Conservation (phyloP, 805 yeast species). For the Barnettozyma sp. region DNA sequence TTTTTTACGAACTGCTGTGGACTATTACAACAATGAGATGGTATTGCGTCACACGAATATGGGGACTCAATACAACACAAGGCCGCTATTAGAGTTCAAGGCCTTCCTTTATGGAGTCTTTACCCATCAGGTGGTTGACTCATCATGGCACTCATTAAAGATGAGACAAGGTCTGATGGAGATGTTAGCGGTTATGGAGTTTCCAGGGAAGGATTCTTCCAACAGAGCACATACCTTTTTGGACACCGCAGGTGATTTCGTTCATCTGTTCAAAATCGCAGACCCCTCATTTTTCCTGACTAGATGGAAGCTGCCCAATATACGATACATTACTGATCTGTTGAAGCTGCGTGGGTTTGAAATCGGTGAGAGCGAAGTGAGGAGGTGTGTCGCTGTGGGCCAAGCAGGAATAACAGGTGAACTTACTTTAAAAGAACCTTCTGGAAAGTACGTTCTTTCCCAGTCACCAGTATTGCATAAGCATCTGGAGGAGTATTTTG, state of each 20-base stretch:
- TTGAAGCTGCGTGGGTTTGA: slow-evolving; percentile 32
- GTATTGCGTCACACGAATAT: too few relatives aligned
- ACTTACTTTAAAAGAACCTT: slow-evolving; percentile 15
- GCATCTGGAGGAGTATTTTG: slow-evolving; percentile 38
- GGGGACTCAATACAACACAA: slow-evolving; percentile 4
- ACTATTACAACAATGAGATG: slow-evolving; percentile 30
- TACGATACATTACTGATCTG: slow-evolving; percentile 36
- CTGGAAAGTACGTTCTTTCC: slow-evolving; percentile 8
- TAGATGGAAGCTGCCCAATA: slow-evolving; percentile 37
- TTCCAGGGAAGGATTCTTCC: slow-evolving; percentile 35
- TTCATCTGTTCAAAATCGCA: slow-evolving; percentile 36
- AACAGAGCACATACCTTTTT: slow-evolving; percentile 45
- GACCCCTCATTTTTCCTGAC: slow-evolving; percentile 20
- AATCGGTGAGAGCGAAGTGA: slow-evolving; percentile 30
- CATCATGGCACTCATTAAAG: slow-evolving; percentile 60
- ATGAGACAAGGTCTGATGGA: slow-evolving; percentile 48
- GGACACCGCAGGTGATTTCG: slow-evolving; percentile 61
- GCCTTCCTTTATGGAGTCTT: slow-evolving; percentile 54
- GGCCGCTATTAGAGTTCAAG: slow-evolving; percentile 32
- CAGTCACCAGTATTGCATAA: slow-evolving; percentile 40
- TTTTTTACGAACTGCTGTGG: slow-evolving; percentile 41
- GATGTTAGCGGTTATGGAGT: slow-evolving; percentile 46
- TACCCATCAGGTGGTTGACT: slow-evolving; percentile 58
- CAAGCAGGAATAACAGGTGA: slow-evolving; percentile 45
- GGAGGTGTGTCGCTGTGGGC: slow-evolving; percentile 51